phyloP scores from a whole-genome alignment of 208 protist genomes.

The Trichomonas vaginalis region DNA sequence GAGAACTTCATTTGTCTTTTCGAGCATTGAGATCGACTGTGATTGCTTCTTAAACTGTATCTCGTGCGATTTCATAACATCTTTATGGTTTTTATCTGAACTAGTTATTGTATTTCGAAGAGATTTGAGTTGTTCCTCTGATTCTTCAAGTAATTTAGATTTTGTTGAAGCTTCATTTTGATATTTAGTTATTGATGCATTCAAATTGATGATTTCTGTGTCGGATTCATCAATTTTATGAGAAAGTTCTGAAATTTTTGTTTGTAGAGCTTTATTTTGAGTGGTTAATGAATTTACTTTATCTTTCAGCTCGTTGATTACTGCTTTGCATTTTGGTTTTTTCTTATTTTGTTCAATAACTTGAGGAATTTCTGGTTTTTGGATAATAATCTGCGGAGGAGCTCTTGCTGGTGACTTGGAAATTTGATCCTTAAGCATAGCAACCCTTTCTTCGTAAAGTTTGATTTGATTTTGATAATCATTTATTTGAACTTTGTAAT shows the following conservation, averaged over 20 bases:
- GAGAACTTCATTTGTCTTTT: background rate
- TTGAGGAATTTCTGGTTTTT: background rate
- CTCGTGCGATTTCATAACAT: background rate
- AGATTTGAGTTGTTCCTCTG: background rate
- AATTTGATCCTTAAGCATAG: background rate
- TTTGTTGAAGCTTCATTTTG: background rate
- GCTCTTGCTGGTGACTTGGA: background rate
- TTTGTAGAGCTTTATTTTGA: background rate
- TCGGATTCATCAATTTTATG: background rate
- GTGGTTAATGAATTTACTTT: background rate
- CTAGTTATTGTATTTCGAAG: background rate
- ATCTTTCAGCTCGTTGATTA: background rate
- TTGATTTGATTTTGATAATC: background rate
- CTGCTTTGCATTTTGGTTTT: background rate
- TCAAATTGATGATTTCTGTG: background rate
- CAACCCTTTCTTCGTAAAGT: background rate
- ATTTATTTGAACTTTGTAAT: background rate
- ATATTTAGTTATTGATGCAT: background rate
- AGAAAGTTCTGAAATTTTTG: background rate
- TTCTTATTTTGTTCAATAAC: background rate
- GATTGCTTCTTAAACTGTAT: background rate
- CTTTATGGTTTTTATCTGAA: background rate
- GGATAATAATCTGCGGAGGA: background rate
- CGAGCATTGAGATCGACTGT: background rate
- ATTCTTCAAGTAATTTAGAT: background rate